Conservation (phyloP, 805 yeast species). For the Suhomyces prunicola region DNA sequence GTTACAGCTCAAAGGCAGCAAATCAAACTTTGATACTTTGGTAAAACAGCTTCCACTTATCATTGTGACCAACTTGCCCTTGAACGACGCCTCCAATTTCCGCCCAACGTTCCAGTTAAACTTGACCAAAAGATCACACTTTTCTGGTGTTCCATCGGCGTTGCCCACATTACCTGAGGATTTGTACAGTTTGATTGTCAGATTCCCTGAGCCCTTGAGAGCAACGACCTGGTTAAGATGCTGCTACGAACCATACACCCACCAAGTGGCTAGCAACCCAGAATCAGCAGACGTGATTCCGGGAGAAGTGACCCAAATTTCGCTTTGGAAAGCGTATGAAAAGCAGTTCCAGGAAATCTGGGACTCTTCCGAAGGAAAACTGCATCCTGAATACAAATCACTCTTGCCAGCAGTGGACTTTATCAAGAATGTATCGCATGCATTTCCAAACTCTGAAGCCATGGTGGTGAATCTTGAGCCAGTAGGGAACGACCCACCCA, state of each 20-base stretch:
- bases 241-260: conserved; percentile 67
- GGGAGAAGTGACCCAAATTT: conserved; percentile 91
- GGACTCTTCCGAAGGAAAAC: conserved; percentile 41
- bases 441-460: conserved; percentile 85
- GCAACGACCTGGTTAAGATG: conserved; percentile 95
- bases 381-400: conserved; percentile 22
- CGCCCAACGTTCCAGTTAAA: conserved; percentile 21
- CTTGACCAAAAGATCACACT: conserved; percentile 51
- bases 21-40: conserved; percentile 49
- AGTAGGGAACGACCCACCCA: conserved; percentile 37
- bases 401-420: conserved; percentile 94
- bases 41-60: conserved; percentile 62
- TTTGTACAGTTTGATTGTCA: conserved; percentile 57
- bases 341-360: conserved; percentile 70
- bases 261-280: conserved; percentile 19
- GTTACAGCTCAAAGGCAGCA: conserved; percentile 46
- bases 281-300: conserved; percentile 23
- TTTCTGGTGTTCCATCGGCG: conserved; percentile 51
- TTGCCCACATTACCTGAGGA: conserved; percentile 60
- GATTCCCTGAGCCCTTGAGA: conserved; percentile 78
- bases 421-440: conserved; percentile 87
- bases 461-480: conserved; percentile 76
- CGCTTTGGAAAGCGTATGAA: conserved; percentile 94
- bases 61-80: conserved; percentile 33
- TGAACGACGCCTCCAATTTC: conserved; percentile 30